phyloP scores from a whole-genome alignment of 495 filamentous ascomycete species.

The Haplographium delicatum region DNA sequence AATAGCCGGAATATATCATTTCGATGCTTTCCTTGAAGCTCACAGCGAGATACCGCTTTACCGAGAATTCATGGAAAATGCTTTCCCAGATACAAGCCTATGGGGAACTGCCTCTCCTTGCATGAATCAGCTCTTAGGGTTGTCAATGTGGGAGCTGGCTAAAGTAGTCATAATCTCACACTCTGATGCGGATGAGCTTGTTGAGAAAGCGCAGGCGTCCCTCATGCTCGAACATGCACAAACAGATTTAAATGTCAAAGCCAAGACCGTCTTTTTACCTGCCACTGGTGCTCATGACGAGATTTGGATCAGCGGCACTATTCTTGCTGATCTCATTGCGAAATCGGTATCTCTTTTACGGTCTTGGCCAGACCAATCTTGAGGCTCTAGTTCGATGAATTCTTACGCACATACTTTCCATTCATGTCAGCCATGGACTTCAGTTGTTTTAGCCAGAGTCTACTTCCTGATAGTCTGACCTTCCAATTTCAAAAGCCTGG shows the following conservation, averaged over 20 bases:
- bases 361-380: not conserved
- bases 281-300: slow-evolving; percentile 18
- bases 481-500: too few relatives aligned
- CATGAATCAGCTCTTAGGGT: not conserved
- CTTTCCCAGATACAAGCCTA: slow-evolving; percentile 14
- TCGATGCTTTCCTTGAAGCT: slow-evolving; percentile 13
- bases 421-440: too few relatives aligned
- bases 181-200: slow-evolving; percentile 20
- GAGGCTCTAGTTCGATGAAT: not conserved
- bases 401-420: not conserved
- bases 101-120: slow-evolving; percentile 19
- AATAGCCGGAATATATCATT: slow-evolving; percentile 21
- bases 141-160: slow-evolving; percentile 14
- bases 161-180: slow-evolving; percentile 18
- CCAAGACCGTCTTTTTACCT: slow-evolving; percentile 9
- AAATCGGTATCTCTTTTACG: not conserved
- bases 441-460: too few relatives aligned
- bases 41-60: slow-evolving; percentile 18
- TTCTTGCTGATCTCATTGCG: slow-evolving; percentile 15
- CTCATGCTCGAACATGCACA: slow-evolving; percentile 15
- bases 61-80: slow-evolving; percentile 15
- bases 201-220: slow-evolving; percentile 18
- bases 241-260: not conserved
- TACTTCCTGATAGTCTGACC: too few relatives aligned
- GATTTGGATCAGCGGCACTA: slow-evolving; percentile 17